Percentiles rank a stretch among this genome's conserved stretches.
Conservation (phyloP, 2,329 filamentous ascomycete genomes). For the Dactylellina drechsleri region DNA sequence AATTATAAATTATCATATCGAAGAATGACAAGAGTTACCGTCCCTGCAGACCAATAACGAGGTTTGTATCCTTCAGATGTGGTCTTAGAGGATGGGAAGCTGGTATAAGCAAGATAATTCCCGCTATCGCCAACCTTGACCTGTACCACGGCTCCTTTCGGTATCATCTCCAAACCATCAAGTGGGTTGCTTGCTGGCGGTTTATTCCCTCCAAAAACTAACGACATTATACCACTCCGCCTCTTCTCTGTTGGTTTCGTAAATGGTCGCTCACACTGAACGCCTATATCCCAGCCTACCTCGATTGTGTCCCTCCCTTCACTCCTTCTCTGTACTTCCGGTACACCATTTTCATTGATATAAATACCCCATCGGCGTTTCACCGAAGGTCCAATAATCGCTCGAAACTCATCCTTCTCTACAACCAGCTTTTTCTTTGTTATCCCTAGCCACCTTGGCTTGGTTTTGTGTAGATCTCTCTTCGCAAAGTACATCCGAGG, state of each 20-base stretch:
- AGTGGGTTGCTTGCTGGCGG: neutral
- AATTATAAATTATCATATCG: slow-evolving; percentile 25
- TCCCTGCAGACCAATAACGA: too few species aligned
- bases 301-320: slow-evolving; percentile 2
- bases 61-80: neutral
- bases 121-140: slow-evolving; percentile 45
- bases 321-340: slow-evolving; percentile 9
- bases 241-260: slow-evolving; percentile 24
- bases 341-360: neutral
- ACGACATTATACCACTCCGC: slow-evolving; percentile 22
- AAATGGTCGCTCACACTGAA: slow-evolving; percentile 16
- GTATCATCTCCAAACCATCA: slow-evolving; percentile 3
- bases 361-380: slow-evolving; percentile 5
- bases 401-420: slow-evolving; percentile 35
- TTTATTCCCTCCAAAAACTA: slow-evolving; percentile 21
- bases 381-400: slow-evolving; percentile 13
- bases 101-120: slow-evolving; percentile 28
- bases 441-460: slow-evolving; percentile 25
- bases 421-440: slow-evolving; percentile 7
- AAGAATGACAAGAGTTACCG: slow-evolving; percentile 21
- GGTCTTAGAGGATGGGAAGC: neutral
- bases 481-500: slow-evolving; percentile 27
- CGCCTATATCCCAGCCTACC: slow-evolving; percentile 1
- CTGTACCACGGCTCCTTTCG: slow-evolving; percentile 21
- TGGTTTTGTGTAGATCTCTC: slow-evolving; percentile 30